Evolutionary conservation across 257 asterid species (phyloP), one percentile per base, ranked within the genome.

Genomic region (Scutellaria baicalensis): DNA sequence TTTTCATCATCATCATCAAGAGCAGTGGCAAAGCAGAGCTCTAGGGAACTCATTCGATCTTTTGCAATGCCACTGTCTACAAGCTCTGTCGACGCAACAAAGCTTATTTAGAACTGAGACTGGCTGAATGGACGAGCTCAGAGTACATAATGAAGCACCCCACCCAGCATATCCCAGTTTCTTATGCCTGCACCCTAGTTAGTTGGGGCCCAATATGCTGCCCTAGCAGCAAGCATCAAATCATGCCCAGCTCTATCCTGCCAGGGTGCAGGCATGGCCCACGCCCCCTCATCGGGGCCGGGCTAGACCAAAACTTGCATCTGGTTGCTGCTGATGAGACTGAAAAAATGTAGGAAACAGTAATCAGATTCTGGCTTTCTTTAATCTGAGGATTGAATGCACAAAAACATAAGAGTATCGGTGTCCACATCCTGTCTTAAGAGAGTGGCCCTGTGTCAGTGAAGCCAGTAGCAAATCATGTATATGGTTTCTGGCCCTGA

Each of bases 241-340:
- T 56, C 75, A 55, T 20, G 45, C 68, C 86, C 86, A 78, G 71
- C 71, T 68, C 57, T 70, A 67, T 72, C 69, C 44, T 67, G 84
- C 78, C 84, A 76, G 90, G 93, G 90, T 80, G 92, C 97, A 93
- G 98, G 97, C 96, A 84, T 70, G 79, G 92, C 97, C 97, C 93
- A 78, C 5, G 90, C 98, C 97, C 97, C 97, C 98, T 93, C 77
- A 93, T 10, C 95, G 98, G 97, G 98, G 98, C 95, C 96, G 96
- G 96, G 98, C 97, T 82, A 93, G 62, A 80, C 98, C 96, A 81
- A 85, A 90, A 81, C 84, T 84, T 42, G 82, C 78, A 76, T 93
- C 97, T 68, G 82, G 84, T 75, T 85, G 96, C 72, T 83, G 90
- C 69, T 79, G 92, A 72, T 83, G 88, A 82, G 89, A 81, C 90